A percentile compares a stretch with the other conserved stretches of the same genome.
Conservation (phyloP, 495 filamentous ascomycete genomes). For the Neurospora hispaniola region DNA sequence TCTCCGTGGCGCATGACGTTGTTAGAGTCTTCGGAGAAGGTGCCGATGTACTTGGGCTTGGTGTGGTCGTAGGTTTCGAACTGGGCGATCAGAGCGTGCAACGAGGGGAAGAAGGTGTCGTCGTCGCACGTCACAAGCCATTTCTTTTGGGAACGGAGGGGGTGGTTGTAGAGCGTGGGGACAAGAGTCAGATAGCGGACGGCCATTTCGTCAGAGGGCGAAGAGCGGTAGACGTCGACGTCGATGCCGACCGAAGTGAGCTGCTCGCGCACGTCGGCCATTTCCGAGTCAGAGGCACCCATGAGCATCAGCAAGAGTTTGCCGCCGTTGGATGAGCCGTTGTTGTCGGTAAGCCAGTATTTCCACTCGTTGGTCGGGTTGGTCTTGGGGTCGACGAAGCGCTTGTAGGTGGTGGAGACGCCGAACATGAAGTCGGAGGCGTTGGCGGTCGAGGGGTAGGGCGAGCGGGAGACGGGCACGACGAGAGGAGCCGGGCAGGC, state of each 20-base stretch:
- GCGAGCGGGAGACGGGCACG: constrained; percentile 36
- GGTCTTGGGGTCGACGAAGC: constrained; percentile 32
- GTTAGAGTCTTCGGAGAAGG: constrained; percentile 58
- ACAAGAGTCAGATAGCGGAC: constrained; percentile 44
- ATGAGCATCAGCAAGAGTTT: constrained; percentile 35
- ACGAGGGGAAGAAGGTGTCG: constrained; percentile 64
- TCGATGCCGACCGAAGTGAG: constrained; percentile 47
- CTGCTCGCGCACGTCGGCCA: constrained; percentile 28
- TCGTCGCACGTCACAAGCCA: constrained; percentile 66
- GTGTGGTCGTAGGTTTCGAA: constrained; percentile 41
- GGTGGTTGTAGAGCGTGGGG: constrained; percentile 41
- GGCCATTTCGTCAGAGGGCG: constrained; percentile 52
- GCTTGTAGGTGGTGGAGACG: constrained; percentile 36
- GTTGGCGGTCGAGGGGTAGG: constrained; percentile 35
- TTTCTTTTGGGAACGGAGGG: constrained; percentile 40
- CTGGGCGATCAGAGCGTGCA: constrained; percentile 45
- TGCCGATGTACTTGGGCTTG: constrained; percentile 54
- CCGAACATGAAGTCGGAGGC: constrained; percentile 43
- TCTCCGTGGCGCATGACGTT: constrained; percentile 58
- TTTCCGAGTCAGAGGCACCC: constrained; percentile 31
- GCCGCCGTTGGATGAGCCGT: constrained; percentile 38
- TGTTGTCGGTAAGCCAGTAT: constrained; percentile 39
- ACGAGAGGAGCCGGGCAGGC: constrained; percentile 36
- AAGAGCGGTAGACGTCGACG: constrained; percentile 49
- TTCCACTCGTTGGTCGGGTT: constrained; percentile 38